Conservation (phyloP, 192 early-diverging fungal species). For the Kickxella alabastrina region DNA sequence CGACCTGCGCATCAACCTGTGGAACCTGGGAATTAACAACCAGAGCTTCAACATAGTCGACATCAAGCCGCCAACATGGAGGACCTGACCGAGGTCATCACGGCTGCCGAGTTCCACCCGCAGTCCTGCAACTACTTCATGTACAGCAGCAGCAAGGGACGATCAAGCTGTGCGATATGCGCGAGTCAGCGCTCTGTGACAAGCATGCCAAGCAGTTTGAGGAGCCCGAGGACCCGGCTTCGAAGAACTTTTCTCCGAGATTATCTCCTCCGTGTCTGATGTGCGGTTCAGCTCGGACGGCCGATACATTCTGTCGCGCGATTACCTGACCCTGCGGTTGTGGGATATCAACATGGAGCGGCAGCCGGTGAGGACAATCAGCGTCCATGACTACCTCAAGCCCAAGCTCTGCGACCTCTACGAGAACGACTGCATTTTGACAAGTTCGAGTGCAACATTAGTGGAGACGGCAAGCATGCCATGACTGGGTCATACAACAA, state of each 20-base stretch:
- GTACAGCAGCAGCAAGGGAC: slow-evolving; percentile 98
- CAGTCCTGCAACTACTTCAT: slow-evolving; percentile 93
- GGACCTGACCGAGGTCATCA: slow-evolving; percentile 98
- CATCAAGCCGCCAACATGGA: slow-evolving; percentile 99
- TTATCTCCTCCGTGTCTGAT: slow-evolving; percentile 97
- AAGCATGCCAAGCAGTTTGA: slow-evolving; percentile 92
- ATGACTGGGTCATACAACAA: slow-evolving; percentile 99
- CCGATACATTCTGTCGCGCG: slow-evolving; percentile 92
- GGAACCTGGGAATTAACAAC: slow-evolving; percentile 96
- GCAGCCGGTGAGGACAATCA: slow-evolving; percentile 89
- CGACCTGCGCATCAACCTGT: slow-evolving; percentile 97
- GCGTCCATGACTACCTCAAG: slow-evolving; percentile 92
- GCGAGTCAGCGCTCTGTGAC: slow-evolving; percentile 91
- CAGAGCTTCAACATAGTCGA: slow-evolving; percentile 99
- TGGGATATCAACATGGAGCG: slow-evolving; percentile 99
- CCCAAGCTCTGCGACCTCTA: slow-evolving; percentile 97
- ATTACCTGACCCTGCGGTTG: slow-evolving; percentile 95
- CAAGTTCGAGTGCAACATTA: slow-evolving; percentile 99
- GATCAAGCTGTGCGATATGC: slow-evolving; percentile 97
- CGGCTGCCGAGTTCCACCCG: slow-evolving; percentile 97
- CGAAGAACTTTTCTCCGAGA: slow-evolving; percentile 99
- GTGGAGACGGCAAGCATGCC: slow-evolving; percentile 87
- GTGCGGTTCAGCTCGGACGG: slow-evolving; percentile 96
- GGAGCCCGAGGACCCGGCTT: slow-evolving; percentile 87
- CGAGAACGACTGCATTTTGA: slow-evolving; percentile 99